Base-by-base conservation (phyloP, 2,329 filamentous ascomycete species). In the Aspergillus fijiensis region DNA sequence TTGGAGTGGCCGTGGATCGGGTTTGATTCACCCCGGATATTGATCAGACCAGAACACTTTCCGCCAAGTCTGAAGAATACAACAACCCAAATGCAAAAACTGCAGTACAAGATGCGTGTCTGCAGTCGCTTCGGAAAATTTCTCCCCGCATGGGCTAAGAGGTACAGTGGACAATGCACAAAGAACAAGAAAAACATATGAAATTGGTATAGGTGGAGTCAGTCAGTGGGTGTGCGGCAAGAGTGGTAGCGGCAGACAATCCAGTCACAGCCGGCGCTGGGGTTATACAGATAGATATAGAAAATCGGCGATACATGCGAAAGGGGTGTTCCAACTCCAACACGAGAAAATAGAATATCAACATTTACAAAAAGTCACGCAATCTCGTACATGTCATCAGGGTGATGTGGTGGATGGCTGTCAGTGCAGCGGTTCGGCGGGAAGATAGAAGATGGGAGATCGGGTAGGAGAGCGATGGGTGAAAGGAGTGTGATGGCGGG, bases 321-420 rank as follows among this genome's bases (percentile, higher is more conserved):
- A 63, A 50, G 62, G 61, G 65, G 63, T 64, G 63, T 62, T 67
- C 61, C 63, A 68, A 63, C 65, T 65, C 61, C 60, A 67, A 65
- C 58, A 57, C 57, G 61, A 58, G 63, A 70, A 70, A 72, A 65
- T 72, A 65, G 69, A 69, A 60, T 61, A 63, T 61, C 62, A 59
- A 64, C 57, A 59, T 59, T 68, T 64, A 60, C 66, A 69, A 70
- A 45, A 73, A 66, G 69, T 68, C 72, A 71, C 73, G 72, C 69
- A 72, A 67, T 70, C 71, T 75, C 73, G 70, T 76, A 74, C 69
- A 75, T 72, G 66, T 76, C 71, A 68, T 75, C 65, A 69, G 65
- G 62, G 55, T 50, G 63, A 65, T 63, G 39, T 16, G 39, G 14
- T 45, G 58, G 42, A 61, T 55, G 31, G 59, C 65, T 62, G 64